A percentile compares a stretch with the other conserved stretches of the same genome.
These are phyloP conservation scores for Botrytis sinoallii DNA, from an alignment of 2,329 filamentous ascomycete species.

Conservation along the genomic window DNA sequence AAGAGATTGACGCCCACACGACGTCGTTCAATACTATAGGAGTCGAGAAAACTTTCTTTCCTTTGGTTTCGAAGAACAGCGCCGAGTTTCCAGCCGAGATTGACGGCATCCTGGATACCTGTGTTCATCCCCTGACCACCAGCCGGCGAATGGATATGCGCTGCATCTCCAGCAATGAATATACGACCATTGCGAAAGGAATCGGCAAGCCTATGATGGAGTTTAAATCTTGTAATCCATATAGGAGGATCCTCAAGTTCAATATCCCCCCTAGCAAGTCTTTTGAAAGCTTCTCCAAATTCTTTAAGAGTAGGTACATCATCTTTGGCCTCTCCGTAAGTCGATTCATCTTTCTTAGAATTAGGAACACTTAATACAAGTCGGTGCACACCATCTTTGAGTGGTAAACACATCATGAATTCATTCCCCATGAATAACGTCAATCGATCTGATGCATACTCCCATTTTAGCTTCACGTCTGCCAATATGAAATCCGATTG, in stretches of 20 bases:
- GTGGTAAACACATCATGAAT: conserved; percentile 41
- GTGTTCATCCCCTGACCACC: conserved; percentile 43
- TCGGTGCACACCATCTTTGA: conserved; percentile 33
- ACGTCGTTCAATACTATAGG: conserved; percentile 48
- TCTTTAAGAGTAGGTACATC: conserved; percentile 36
- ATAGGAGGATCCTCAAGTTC: conserved; percentile 32
- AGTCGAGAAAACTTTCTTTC: conserved; percentile 44
- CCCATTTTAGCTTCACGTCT: conserved; percentile 40
- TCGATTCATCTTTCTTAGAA: conserved; percentile 17
- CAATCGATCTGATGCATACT: conserved; percentile 11
- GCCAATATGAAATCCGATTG: conserved; percentile 45
- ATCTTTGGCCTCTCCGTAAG: conserved; percentile 18
- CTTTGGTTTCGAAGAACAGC: conserved; percentile 35
- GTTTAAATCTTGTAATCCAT: conserved; percentile 47
- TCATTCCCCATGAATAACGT: conserved; percentile 37
- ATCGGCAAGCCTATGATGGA: conserved; percentile 44
- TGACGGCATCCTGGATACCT: conserved; percentile 39
- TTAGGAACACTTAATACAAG: conserved; percentile 31
- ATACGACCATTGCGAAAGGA: conserved; percentile 44
- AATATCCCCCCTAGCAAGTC: conserved; percentile 33
- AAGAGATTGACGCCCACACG: conserved; percentile 46
- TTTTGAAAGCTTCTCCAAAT: conserved; percentile 37
- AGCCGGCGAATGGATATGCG: conserved; percentile 39
- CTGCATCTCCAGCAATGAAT: conserved; percentile 40
- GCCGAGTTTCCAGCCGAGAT: conserved; percentile 40